Evolutionary conservation across 2,329 filamentous ascomycete species (phyloP), one percentile per base, ranked within the genome.

Genomic region (Leptographium radiaticola): DNA sequence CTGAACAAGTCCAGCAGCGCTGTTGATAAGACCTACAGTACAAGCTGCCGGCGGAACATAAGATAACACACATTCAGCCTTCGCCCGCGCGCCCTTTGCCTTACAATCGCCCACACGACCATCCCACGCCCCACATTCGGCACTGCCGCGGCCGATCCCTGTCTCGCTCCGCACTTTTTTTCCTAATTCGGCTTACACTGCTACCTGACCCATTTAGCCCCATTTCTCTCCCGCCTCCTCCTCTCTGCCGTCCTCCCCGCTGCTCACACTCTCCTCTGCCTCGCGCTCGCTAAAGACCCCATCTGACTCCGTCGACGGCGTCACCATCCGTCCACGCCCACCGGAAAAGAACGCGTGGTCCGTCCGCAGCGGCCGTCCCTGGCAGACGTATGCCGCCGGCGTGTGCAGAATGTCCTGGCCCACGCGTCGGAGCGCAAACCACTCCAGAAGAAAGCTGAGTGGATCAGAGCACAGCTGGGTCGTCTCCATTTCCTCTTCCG

Each of bases 321-420:
- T 15, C 2, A 20, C 30, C 11, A 30, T 18, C 43, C 25, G 43
- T 8, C 25, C 43, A 7, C 25, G 18, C 6, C 6, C 25, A 6
- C 43, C 25, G 2, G 15, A 20, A 42, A 83, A 82, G 65, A 83
- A 82, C 0, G 73, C 65, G 52, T 81, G 78, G 13, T 67, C 67
- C 6, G 64, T 61, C 0, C 64, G 64, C 0, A 83, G 65, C 0
- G 66, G 61, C 56, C 76, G 77, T 13, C 77, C 75, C 13, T 75
- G 74, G 3, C 72, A 74, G 6, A 82, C 54, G 59, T 75, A 76
- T 0, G 78, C 79, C 71, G 83, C 81, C 0, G 79, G 80, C 0
- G 77, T 83, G 31, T 81, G 58, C 15, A 71, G 60, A 51, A 82
- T 72, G 55, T 83, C 78, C 54, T 81, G 76, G 0, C 74, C 74